Evolutionary conservation across 305 asterid species (phyloP), one percentile per base, ranked within the genome.

Genomic region (Ajuga reptans): DNA sequence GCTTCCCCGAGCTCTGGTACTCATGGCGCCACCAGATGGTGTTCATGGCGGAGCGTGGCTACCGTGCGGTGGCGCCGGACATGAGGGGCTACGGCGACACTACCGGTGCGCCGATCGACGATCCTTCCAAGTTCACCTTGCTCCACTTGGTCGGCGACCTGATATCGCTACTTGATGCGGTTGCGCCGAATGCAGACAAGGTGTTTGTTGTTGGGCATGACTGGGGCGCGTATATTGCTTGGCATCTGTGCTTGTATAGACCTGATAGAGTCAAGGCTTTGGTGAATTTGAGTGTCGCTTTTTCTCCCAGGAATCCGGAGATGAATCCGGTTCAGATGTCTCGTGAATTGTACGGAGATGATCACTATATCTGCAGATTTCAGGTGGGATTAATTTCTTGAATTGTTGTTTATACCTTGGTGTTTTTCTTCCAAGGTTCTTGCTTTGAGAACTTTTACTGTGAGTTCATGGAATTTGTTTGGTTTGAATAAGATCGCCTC

Each of bases 191-290:
- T 31, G 81, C 53, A 54, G 80, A 60, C 3, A 77, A 79, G 78
- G 90, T 83, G 67, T 85, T 81, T 78, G 82, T 85, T 61, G 86
- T 85, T 42, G 90, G 86, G 46, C 86, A 85, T 75, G 90, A 85
- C 77, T 85, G 87, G 90, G 90, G 90, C 4, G 90, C 86, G 10
- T 0, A 4, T 0, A 29, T 83, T 5, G 88, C 86, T n/a, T 85
- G 90, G 90, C 77, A 75, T 17, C 62, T 85, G 55, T 71, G 82
- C 66, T 34, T 83, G 75, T 85, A 73, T 34, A 76, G 85, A 66
- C 86, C 90, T 12, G 90, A 85, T 52, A 68, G 66, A 52, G 87
- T 85, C 42, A 79, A 56, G 69, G 84, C 84, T 51, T 52, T 81
- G 78, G 84, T 81, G 49, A 76, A 69, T 45, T 18, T 85, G 84